phyloP scores from a whole-genome alignment of 2,329 filamentous ascomycete species.

The Penicillium frequentans region DNA sequence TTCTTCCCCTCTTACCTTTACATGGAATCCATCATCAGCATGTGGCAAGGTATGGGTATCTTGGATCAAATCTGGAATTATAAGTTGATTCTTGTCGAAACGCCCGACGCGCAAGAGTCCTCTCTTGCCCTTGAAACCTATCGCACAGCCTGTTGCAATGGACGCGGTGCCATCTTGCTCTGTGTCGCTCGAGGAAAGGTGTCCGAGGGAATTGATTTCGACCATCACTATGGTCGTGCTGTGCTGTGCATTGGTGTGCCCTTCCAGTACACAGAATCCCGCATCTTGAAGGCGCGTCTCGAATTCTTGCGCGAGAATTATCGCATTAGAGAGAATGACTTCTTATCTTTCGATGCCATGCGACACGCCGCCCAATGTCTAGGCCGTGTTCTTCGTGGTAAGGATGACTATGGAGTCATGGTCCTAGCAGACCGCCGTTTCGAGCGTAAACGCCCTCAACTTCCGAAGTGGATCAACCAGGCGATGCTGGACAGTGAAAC shows the following conservation, averaged over 20 bases:
- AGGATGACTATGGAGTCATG: conserved; percentile 99
- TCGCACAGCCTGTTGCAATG: conserved; percentile 95
- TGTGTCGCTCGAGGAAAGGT: conserved; percentile 98
- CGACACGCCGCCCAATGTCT: conserved; percentile 96
- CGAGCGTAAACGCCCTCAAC: conserved; percentile 82
- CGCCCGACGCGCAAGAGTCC: conserved; percentile 94
- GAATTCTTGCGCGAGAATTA: conserved; percentile 98
- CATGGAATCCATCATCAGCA: conserved; percentile 98
- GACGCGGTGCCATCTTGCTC: conserved; percentile 85
- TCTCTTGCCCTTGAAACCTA: conserved; percentile 95
- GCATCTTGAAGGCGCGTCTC: conserved; percentile 90
- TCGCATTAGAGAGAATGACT: conserved; percentile 94
- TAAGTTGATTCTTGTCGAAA: conserved; percentile 97
- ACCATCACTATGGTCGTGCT: conserved; percentile 95
- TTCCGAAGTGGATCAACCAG: conserved; percentile 96
- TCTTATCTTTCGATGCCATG: conserved; percentile 98
- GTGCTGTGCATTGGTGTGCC: conserved; percentile 96
- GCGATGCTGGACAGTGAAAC: conserved; percentile 80
- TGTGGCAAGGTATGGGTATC: conserved; percentile 99
- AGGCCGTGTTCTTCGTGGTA: conserved; percentile 89
- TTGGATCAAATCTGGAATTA: conserved; percentile 98
- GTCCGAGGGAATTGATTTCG: conserved; percentile 97
- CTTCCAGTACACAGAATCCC: conserved; percentile 97
- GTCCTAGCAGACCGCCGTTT: conserved; percentile 92
- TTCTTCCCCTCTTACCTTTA: conserved; percentile 99